A percentile compares a stretch with the other conserved stretches of the same genome.
Conservation (phyloP, 768 basidiomycete genomes). For the Podaxis pistillaris region DNA sequence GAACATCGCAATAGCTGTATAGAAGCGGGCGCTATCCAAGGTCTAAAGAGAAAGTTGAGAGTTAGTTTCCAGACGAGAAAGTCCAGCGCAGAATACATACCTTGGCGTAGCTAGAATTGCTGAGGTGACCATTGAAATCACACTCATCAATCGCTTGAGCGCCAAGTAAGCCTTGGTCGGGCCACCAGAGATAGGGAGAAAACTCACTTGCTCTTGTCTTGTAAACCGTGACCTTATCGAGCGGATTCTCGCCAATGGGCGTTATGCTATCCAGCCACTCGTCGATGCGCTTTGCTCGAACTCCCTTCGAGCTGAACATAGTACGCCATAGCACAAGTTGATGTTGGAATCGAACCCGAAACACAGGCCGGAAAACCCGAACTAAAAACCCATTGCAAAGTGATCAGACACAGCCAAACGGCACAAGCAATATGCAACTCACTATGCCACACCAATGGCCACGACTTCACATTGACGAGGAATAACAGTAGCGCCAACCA, state of each 20-base stretch:
- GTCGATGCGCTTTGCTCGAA: constrained; percentile 32
- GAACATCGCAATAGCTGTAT: constrained; percentile 46
- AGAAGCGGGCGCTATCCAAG: constrained; percentile 48
- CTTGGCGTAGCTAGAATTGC: constrained; percentile 82
- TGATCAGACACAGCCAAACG: background rate
- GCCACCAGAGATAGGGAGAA: background rate
- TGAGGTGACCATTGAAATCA: constrained; percentile 74
- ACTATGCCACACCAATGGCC: constrained; percentile 72
- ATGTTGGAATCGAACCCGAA: constrained; percentile 32
- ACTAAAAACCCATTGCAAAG: constrained; percentile 26
- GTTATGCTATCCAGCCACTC: constrained; percentile 47
- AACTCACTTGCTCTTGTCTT: constrained; percentile 59
- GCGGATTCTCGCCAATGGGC: constrained; percentile 58
- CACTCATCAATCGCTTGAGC: constrained; percentile 61
- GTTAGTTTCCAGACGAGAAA: background rate
- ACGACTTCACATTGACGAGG: constrained; percentile 58
- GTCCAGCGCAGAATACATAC: constrained; percentile 29
- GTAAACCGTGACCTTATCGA: constrained; percentile 40
- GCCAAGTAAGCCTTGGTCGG: background rate
- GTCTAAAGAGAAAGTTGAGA: constrained; percentile 26
- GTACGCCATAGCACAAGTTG: constrained; percentile 32
- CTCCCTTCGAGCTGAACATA: constrained; percentile 41
- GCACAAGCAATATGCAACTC: constrained; percentile 25
- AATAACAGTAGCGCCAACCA: constrained; percentile 45
- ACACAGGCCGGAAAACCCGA: constrained; percentile 51